Evolutionary conservation across 768 basidiomycete species (phyloP), one percentile per base, ranked within the genome.

Genomic region (Phanerochaete carnosa): DNA sequence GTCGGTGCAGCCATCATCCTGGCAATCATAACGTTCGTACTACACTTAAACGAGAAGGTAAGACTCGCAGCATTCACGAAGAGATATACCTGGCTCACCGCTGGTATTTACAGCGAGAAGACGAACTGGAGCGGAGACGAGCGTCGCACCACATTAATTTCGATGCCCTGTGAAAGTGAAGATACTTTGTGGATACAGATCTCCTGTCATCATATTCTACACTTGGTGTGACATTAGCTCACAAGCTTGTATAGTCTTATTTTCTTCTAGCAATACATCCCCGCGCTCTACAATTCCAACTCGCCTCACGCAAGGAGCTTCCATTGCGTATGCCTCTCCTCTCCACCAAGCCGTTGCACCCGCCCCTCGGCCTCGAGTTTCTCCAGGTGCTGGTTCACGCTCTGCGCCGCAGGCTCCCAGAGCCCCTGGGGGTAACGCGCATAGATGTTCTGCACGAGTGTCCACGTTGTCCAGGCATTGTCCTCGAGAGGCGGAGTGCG

Each of bases 101-200:
- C 64, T 63, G 51, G 19, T 45, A 53, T 35, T 53, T 64, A 25
- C 71, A 96, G 94, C 81, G 93, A 62, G 95, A 98, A 70, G 96
- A 98, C 71, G 96, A 99, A 75, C 71, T 90, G 67, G 96, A 99
- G 73, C 74, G 95, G 60, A 82, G 93, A 67, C 82, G 89, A 66
- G 85, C 87, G 30, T 88, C 95, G n/a, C 94, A 97, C 74, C 89
- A 94, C 68, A 96, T 99, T 73, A 99, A 99, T 66, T 98, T 99
- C 68, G 94, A 95, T 72, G 96, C 96, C 13, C 76, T 98, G 67
- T 97, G 79, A 80, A 22, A n/a, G 7, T 19, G n/a, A 11, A 19
- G 23, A n/a, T 53, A 39, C 58, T n/a, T 22, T 22, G 22, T 45
- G 29, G 39, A 19, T n/a, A 52, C 13, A 26, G 35, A 32, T 47